Evolutionary conservation across 2,329 filamentous ascomycete species (phyloP), one percentile per base, ranked within the genome.

Genomic region (Ceratocystis colombiana): DNA sequence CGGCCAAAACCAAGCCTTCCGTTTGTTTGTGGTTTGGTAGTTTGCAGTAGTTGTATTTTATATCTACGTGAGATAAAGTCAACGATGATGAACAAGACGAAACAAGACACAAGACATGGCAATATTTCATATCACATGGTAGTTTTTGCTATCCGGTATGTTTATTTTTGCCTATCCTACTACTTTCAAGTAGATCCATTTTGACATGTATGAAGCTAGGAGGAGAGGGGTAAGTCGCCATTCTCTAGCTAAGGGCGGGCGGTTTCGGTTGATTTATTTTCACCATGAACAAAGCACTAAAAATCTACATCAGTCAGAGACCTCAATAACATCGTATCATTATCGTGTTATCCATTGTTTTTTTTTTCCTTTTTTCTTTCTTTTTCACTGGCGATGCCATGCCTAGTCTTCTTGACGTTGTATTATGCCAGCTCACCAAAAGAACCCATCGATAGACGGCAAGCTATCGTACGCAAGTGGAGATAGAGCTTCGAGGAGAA

Each of bases 391-490:
- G 10, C 53, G 12, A 59, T 25, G 55, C 28, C 55, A 33, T n/a
- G 5, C 17, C 1, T 59, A 8, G 28, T 30, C n/a, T 30, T 59
- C 28, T n/a, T 30, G 28, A 59, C 12, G 55, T 37, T 59, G 15
- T n/a, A 37, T 59, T 59, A 59, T 59, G 25, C 55, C 55, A 59
- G n/a, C 55, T 33, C 55, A 59, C 28, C 55, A 59, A 59, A 30
- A 59, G 28, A 28, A n/a, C 5, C 33, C 55, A n/a, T 12, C n/a
- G 48, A 53, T 30, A 10, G 28, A 59, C 28, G 28, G 28, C 55
- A 30, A 15, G 17, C 30, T 59, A 59, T 37, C 28, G 10, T 41
- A 59, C 5, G n/a, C 17, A 59, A 7, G 17, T 37, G 28, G 28
- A 20, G 55, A 53, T 7, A 59, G 30, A 6, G 22, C 33, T 30